Conservation (phyloP, 345 rosid genomes). For the Citrus medica region DNA sequence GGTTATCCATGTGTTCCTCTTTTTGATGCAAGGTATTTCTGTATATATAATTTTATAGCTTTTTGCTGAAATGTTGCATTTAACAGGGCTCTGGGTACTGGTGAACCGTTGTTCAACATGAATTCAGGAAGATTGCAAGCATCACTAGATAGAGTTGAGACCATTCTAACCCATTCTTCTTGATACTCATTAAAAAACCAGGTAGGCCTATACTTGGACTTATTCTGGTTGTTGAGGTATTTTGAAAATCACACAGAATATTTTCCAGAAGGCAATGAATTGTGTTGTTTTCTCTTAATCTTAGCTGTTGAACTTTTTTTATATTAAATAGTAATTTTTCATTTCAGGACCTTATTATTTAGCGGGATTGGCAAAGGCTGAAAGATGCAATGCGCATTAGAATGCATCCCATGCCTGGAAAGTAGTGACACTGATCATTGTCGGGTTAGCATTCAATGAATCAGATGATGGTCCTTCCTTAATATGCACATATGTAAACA, state of each 20-base stretch:
- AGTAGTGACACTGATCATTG: not conserved
- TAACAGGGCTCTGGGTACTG: constrained; percentile 73
- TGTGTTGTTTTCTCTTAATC: not conserved
- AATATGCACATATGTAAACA: not conserved
- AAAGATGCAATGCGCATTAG: not conserved
- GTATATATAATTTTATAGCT: not conserved
- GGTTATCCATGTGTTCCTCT: not conserved
- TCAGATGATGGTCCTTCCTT: not conserved
- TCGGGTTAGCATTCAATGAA: not conserved
- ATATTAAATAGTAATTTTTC: not conserved
- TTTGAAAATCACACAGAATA: too few species aligned
- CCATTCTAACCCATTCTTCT: constrained; percentile 52
- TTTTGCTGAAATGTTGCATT: constrained; percentile 20
- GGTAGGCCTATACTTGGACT: constrained; percentile 5
- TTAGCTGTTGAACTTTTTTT: not conserved
- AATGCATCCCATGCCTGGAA: not conserved
- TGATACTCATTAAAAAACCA: constrained; percentile 5
- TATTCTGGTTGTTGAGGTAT: not conserved
- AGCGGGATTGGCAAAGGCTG: not conserved
- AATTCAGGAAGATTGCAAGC: constrained; percentile 76
- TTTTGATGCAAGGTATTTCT: not conserved
- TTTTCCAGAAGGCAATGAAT: not conserved
- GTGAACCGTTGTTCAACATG: constrained; percentile 82
- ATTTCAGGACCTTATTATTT: not conserved
- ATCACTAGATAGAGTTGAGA: constrained; percentile 81